phyloP scores from a whole-genome alignment of 31 red algal genomes.

The Pterothamnion heteromorphum region DNA sequence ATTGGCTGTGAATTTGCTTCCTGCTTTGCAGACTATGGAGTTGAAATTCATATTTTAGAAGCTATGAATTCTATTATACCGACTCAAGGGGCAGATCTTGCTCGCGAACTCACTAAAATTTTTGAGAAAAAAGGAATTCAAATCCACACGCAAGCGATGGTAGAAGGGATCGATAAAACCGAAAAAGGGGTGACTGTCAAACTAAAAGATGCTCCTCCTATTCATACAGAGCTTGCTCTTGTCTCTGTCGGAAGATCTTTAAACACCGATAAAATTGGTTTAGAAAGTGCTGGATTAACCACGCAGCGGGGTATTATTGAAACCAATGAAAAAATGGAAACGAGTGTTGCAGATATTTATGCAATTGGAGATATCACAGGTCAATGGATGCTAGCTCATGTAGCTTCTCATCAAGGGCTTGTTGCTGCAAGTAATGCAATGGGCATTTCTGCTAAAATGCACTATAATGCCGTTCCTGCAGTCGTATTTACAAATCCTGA shows the following conservation, averaged over 20 bases:
- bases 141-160: slow-evolving; percentile 84
- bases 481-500: slow-evolving; percentile 99
- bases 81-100: slow-evolving; percentile 79
- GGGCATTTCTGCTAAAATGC: slow-evolving; percentile 52
- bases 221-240: slow-evolving; percentile 92
- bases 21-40: slow-evolving; percentile 80
- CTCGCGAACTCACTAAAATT: slow-evolving; percentile 65
- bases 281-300: slow-evolving; percentile 83
- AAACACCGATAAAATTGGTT: slow-evolving; percentile 79
- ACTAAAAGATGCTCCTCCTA: slow-evolving; percentile 43
- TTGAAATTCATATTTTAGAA: slow-evolving; percentile 91
- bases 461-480: slow-evolving; percentile 90
- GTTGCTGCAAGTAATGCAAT: slow-evolving; percentile 79
- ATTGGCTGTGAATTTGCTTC: slow-evolving; percentile 99
- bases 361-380: slow-evolving; percentile 95
- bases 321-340: slow-evolving; percentile 73
- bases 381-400: slow-evolving; percentile 91
- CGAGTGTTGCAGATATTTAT: slow-evolving; percentile 80
- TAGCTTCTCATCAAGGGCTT: slow-evolving; percentile 88
- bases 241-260: slow-evolving; percentile 88
- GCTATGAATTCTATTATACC: slow-evolving; percentile 89
- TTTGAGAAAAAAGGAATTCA: slow-evolving; percentile 96
- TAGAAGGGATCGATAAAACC: slow-evolving; percentile 67
- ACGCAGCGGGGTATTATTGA: slow-evolving; percentile 78
- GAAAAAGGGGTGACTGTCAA: slow-evolving; percentile 73